phyloP scores from a whole-genome alignment of 768 basidiomycete genomes.

The Baorangia bicolor region DNA sequence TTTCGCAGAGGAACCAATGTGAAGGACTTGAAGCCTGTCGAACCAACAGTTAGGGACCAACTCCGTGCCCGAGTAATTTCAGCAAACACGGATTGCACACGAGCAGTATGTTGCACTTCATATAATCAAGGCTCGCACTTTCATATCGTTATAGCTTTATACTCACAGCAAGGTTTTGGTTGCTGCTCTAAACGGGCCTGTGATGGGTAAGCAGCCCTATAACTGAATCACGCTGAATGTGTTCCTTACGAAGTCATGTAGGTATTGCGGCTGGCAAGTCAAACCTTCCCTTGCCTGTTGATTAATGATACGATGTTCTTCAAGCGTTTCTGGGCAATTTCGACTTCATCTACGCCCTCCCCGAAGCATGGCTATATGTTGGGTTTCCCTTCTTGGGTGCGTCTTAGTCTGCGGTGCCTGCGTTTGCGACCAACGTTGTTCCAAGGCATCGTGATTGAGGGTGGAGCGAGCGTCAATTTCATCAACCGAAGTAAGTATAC shows the following conservation, averaged over 20 bases:
- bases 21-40: slow-evolving; percentile 23
- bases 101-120: slow-evolving; percentile 48
- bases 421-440: not conserved
- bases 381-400: slow-evolving; percentile 67
- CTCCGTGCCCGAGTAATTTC: slow-evolving; percentile 47
- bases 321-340: slow-evolving; percentile 68
- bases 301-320: not conserved
- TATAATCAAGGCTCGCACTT: not conserved
- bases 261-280: slow-evolving; percentile 63
- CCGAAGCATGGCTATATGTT: slow-evolving; percentile 58
- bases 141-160: slow-evolving; percentile 46
- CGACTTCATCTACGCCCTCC: slow-evolving; percentile 70
- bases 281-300: not conserved
- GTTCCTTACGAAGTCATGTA: slow-evolving; percentile 23
- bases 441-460: slow-evolving; percentile 64
- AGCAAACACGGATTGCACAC: slow-evolving; percentile 58
- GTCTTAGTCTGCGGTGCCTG: not conserved
- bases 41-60: slow-evolving; percentile 41
- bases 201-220: slow-evolving; percentile 50
- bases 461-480: slow-evolving; percentile 68
- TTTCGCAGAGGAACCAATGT: slow-evolving; percentile 58
- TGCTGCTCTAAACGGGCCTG: slow-evolving; percentile 72
- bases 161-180: slow-evolving; percentile 68
- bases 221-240: not conserved
- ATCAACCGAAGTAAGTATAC: slow-evolving; percentile 56